phyloP scores from a whole-genome alignment of 2,329 filamentous ascomycete genomes.

The Aotearoamyces nothofagi region DNA sequence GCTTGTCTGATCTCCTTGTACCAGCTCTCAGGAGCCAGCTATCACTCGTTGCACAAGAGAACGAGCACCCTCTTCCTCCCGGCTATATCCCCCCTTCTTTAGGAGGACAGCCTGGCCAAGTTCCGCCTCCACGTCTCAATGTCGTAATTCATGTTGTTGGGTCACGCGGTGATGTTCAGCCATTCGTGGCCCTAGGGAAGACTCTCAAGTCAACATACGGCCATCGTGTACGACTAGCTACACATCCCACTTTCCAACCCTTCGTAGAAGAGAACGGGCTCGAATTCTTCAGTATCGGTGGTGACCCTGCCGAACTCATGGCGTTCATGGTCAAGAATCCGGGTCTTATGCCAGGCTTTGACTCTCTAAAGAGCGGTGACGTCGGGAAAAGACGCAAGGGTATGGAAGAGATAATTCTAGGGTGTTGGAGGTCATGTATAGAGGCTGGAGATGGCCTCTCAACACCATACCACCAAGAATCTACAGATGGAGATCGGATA shows the following conservation, averaged over 20 bases:
- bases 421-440: constrained; percentile 77
- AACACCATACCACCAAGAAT: constrained; percentile 8
- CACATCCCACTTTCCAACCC: constrained; percentile 50
- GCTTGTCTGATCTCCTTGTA: constrained; percentile 50
- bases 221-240: constrained; percentile 60
- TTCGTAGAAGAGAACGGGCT: constrained; percentile 58
- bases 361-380: constrained; percentile 62
- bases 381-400: constrained; percentile 59
- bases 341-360: constrained; percentile 69
- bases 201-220: constrained; percentile 47
- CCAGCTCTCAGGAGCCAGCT: constrained; percentile 45
- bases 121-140: constrained; percentile 43
- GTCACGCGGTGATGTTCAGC: constrained; percentile 61
- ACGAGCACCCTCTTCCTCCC: constrained; percentile 38
- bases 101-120: constrained; percentile 45
- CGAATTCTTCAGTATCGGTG: constrained; percentile 69
- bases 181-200: constrained; percentile 56
- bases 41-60: constrained; percentile 24
- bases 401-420: constrained; percentile 66
- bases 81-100: constrained; percentile 61
- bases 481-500: constrained; percentile 8
- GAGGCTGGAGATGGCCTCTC: constrained; percentile 53
- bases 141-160: constrained; percentile 64
- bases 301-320: constrained; percentile 70
- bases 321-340: constrained; percentile 78